phyloP scores from a whole-genome alignment of 345 rosid genomes.

The Physaria fendleri region DNA sequence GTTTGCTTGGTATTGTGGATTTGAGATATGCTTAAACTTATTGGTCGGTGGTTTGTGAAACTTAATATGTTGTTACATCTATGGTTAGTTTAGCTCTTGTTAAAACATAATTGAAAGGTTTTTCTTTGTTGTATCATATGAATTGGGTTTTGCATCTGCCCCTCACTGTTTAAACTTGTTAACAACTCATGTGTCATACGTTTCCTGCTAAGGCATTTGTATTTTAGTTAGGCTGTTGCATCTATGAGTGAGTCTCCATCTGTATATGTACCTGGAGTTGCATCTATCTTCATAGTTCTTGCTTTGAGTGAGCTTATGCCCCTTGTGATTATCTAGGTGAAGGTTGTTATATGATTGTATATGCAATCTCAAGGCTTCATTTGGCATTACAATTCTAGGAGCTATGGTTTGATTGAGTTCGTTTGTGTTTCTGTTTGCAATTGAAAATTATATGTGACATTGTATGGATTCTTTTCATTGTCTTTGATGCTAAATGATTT shows the following conservation, averaged over 20 bases:
- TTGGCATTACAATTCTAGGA: too few species aligned
- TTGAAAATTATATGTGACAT: not conserved
- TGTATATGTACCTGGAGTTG: too few species aligned
- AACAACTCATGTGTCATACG: not conserved
- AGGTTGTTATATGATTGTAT: not conserved
- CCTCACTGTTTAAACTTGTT: not conserved
- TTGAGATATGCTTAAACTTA: too few species aligned
- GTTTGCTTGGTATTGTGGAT: too few species aligned
- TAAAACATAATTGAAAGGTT: too few species aligned
- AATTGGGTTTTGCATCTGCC: not conserved
- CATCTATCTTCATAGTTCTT: too few species aligned
- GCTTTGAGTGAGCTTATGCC: too few species aligned
- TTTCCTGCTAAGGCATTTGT: not conserved
- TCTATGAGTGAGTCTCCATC: too few species aligned
- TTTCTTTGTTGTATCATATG: not conserved
- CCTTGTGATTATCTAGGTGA: not conserved
- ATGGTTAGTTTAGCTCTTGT: too few species aligned
- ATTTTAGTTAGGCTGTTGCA: not conserved
- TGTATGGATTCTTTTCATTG: not conserved
- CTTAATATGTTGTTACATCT: too few species aligned
- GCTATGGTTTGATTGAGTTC: not conserved
- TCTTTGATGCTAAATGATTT: constrained; percentile 8
- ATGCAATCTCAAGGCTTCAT: not conserved
- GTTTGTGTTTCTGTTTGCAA: not conserved
- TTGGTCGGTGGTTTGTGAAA: too few species aligned